Evolutionary conservation across 2,329 filamentous ascomycete genomes (phyloP), one percentile per base, ranked within the genome.

Genomic region (Trichoderma simmonsii): DNA sequence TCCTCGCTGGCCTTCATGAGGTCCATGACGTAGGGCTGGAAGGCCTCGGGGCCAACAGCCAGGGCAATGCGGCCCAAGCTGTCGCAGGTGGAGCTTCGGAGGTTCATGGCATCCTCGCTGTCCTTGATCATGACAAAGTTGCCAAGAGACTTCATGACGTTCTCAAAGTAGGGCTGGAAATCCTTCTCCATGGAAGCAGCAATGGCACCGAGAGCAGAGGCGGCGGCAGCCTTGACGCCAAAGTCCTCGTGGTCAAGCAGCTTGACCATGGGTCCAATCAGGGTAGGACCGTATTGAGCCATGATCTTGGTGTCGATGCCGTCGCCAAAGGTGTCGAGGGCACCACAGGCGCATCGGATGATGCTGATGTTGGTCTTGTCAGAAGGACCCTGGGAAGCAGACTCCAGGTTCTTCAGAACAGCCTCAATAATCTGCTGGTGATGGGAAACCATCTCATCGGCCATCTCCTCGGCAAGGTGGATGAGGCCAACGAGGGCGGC

Each of bases 1-100:
- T 98, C 95, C 83, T 98, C 95, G 76, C 93, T 97, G 15, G 95
- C 92, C 78, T 91, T 88, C 93, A 99, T 97, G 72, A 98, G 87
- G 56, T 94, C 93, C 79, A 92, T 87, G 43, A 98, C 95, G 79
- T 95, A 98, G 15, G 93, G 93, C 85, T 97, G 91, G 87, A 98
- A 98, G 62, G 92, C 87, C 80, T 93, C 88, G 43, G 93, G 85
- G 24, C 96, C 96, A 73, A 98, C 95, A 70, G 96, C 94, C 71
- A 91, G 86, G 56, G 96, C 95, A 79, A 98, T 97, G 81, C 95
- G 94, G 72, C 95, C 95, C 86, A 99, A 92, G 28, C 95, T 91
- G 84, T 99, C 96, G 76, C 93, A 94, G 51, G 97, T 94, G 71
- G 94, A 93, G 76, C 93, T 94, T 76, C 96, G 91, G 39, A 98